A percentile compares a stretch with the other conserved stretches of the same genome.
Evolutionary conservation across 805 yeast species (phyloP).

Genomic region (Candida qinlingensis): DNA sequence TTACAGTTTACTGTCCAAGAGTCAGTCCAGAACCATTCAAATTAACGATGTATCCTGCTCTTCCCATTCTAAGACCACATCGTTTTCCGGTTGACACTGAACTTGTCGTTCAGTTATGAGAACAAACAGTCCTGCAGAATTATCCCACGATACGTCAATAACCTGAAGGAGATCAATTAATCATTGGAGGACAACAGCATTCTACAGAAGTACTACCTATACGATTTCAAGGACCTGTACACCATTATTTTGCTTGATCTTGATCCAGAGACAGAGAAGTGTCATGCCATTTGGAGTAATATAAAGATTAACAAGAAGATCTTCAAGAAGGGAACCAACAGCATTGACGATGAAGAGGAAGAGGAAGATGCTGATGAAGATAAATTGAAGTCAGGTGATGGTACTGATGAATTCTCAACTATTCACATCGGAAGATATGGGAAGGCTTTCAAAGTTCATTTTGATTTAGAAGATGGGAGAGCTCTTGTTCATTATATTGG

Average conservation of each 20-base stretch:
- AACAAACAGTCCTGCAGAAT: not conserved
- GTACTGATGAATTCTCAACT: not conserved
- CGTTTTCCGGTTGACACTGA: not conserved
- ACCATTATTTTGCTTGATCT: constrained; percentile 16
- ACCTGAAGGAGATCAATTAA: not conserved
- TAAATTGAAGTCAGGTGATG: too few relatives aligned
- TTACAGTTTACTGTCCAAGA: too few relatives aligned
- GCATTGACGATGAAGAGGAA: not conserved
- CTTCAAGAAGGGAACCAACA: not conserved
- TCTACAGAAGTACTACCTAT: constrained; percentile 8
- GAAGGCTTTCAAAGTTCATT: constrained; percentile 5
- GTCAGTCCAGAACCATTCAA: too few relatives aligned
- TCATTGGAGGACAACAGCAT: constrained; percentile 1
- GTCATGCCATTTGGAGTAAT: constrained; percentile 20
- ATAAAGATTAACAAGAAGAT: constrained; percentile 7
- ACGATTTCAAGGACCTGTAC: constrained; percentile 13
- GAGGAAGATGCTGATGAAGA: not conserved
- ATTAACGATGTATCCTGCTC: too few relatives aligned
- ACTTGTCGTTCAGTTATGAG: too few relatives aligned
- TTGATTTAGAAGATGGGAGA: constrained; percentile 8
- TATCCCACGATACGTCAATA: not conserved
- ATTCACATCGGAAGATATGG: not conserved
- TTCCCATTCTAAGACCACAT: too few relatives aligned
- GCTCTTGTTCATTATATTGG: constrained; percentile 16
- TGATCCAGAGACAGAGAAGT: constrained; percentile 8